phyloP scores from a whole-genome alignment of 2,329 filamentous ascomycete species.

The Verticillium nonalfalfae region DNA sequence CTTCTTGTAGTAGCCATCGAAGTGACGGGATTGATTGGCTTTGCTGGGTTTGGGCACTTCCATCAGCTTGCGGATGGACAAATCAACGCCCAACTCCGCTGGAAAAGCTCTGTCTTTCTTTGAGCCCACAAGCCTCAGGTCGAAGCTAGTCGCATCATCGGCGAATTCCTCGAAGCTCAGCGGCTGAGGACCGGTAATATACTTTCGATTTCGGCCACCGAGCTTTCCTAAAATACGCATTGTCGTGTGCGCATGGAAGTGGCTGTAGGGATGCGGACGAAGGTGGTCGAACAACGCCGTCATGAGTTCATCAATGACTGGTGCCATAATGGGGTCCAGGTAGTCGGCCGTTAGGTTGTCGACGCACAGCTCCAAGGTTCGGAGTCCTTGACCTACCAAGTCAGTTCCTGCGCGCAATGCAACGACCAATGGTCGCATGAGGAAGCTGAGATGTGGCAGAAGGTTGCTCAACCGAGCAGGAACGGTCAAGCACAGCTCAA shows the following conservation, averaged over 20 bases:
- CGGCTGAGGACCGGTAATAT: constrained; percentile 83
- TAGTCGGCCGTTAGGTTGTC: constrained; percentile 98
- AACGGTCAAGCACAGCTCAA: constrained; percentile 93
- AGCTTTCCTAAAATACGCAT: constrained; percentile 97
- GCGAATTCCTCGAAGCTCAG: constrained; percentile 78
- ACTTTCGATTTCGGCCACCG: constrained; percentile 90
- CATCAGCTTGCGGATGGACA: constrained; percentile 81
- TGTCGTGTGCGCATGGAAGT: constrained; percentile 96
- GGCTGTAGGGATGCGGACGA: constrained; percentile 87
- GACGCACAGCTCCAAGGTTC: constrained; percentile 92
- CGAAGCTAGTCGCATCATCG: constrained; percentile 82
- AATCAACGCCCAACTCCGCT: constrained; percentile 76
- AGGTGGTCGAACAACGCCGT: constrained; percentile 94
- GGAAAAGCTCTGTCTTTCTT: constrained; percentile 86
- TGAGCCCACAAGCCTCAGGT: constrained; percentile 82
- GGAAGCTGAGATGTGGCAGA: constrained; percentile 86
- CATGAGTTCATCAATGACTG: constrained; percentile 98
- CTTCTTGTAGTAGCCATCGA: constrained; percentile 83
- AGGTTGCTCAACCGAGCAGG: constrained; percentile 91
- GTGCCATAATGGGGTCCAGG: constrained; percentile 96
- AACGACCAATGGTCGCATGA: constrained; percentile 97
- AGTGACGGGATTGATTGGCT: constrained; percentile 48
- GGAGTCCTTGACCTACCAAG: constrained; percentile 85
- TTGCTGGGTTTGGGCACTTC: constrained; percentile 64
- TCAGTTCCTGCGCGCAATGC: constrained; percentile 87